A percentile compares a stretch with the other conserved stretches of the same genome.
phyloP scores from a whole-genome alignment of 2,329 filamentous ascomycete genomes.

The Aquanectria penicillioides region DNA sequence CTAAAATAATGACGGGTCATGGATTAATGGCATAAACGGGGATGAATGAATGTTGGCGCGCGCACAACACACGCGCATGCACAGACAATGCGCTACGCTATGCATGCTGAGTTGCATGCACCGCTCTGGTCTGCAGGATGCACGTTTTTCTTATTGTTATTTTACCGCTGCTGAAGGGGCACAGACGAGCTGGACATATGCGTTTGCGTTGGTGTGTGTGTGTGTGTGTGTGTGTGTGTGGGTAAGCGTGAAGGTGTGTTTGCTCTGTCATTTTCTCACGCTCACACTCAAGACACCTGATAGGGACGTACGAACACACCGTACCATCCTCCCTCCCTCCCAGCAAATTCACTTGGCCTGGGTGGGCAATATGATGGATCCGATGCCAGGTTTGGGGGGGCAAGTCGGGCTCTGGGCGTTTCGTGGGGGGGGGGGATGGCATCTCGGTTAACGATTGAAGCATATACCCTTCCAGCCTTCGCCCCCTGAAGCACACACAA shows the following conservation, averaged over 20 bases:
- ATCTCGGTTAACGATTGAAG: conserved; percentile 13
- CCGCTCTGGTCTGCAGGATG: neutral
- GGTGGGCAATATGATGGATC: conserved; percentile 8
- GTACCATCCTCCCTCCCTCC: neutral
- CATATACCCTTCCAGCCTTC: neutral
- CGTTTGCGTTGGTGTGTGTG: neutral
- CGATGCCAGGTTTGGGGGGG: neutral
- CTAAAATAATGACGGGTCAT: conserved; percentile 7
- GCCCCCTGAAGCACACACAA: neutral
- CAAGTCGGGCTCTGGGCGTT: neutral
- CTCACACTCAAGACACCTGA: too few relatives aligned
- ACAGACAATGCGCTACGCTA: conserved; percentile 6
- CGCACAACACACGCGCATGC: conserved; percentile 23
- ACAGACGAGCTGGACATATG: neutral
- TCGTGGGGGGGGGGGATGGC: conserved; percentile 3
- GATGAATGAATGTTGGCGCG: conserved; percentile 8
- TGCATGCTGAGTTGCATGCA: conserved; percentile 11
- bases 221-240: neutral
- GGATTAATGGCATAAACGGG: neutral
- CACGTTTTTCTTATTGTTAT: too few relatives aligned
- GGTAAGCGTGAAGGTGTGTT: too few relatives aligned
- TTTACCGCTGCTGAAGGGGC: too few relatives aligned
- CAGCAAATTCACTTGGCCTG: neutral
- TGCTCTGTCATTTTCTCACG: too few relatives aligned
- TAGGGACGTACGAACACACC: too few relatives aligned